Evolutionary conservation across 2,329 filamentous ascomycete genomes (phyloP).

Genomic region (Zymoseptoria pseudotritici): DNA sequence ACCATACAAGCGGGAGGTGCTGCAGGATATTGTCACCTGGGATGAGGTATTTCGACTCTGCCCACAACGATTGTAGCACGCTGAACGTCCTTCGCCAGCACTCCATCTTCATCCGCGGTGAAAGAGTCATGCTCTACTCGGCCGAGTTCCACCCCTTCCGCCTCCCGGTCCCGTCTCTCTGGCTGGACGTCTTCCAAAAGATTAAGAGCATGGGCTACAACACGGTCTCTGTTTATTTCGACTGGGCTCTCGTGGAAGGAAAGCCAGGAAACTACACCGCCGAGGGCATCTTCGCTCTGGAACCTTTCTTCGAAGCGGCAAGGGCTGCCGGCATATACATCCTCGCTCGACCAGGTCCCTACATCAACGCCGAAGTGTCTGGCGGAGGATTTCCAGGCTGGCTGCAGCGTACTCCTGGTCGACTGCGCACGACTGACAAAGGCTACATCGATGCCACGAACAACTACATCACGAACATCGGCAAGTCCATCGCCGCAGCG

Average conservation of each 20-base stretch:
- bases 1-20: slow-evolving; percentile 41
- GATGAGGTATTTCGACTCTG: slow-evolving; percentile 44
- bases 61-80: background rate
- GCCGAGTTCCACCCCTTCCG: slow-evolving; percentile 67
- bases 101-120: slow-evolving; percentile 61
- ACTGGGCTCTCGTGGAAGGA: slow-evolving; percentile 73
- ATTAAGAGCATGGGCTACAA: slow-evolving; percentile 76
- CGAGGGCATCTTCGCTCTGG: slow-evolving; percentile 63
- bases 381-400: slow-evolving; percentile 78
- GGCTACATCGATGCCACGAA: slow-evolving; percentile 61
- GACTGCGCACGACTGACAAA: slow-evolving; percentile 54
- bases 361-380: slow-evolving; percentile 69
- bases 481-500: slow-evolving; percentile 59
- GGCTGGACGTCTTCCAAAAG: slow-evolving; percentile 73
- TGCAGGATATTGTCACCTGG: slow-evolving; percentile 60
- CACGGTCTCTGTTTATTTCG: slow-evolving; percentile 64
- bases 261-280: slow-evolving; percentile 61
- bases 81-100: slow-evolving; percentile 30
- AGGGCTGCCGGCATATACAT: slow-evolving; percentile 67
- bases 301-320: slow-evolving; percentile 71
- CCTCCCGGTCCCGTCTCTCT: slow-evolving; percentile 54
- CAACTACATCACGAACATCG: slow-evolving; percentile 57
- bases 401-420: slow-evolving; percentile 61
- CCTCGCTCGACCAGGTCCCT: slow-evolving; percentile 44
- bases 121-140: slow-evolving; percentile 63